phyloP scores from a whole-genome alignment of 257 asterid species.

The Ligustrum vulgare region DNA sequence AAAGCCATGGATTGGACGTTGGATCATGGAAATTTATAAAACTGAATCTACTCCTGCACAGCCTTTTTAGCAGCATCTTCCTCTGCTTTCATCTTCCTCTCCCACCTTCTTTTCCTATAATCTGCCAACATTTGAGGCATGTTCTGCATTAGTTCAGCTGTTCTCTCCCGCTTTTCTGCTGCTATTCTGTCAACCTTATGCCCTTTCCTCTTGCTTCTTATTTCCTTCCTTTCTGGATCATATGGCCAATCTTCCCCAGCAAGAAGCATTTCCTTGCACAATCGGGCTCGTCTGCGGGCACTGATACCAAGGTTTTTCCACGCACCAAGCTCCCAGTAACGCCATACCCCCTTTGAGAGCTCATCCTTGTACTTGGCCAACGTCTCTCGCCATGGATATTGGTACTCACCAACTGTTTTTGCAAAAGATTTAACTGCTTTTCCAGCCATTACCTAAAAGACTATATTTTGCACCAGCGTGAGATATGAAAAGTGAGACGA shows the following conservation, averaged over 20 bases:
- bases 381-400: conserved; percentile 77
- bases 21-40: background rate
- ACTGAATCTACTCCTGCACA: conserved; percentile 51
- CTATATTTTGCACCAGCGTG: conserved; percentile 15
- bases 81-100: conserved; percentile 86
- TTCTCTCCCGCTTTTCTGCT: conserved; percentile 79
- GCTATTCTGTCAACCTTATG: conserved; percentile 83
- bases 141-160: conserved; percentile 57
- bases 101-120: conserved; percentile 81
- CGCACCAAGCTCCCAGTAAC: conserved; percentile 96
- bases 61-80: conserved; percentile 79
- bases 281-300: conserved; percentile 77
- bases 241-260: conserved; percentile 84
- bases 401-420: conserved; percentile 67
- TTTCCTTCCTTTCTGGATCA: conserved; percentile 86
- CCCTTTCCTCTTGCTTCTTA: conserved; percentile 79
- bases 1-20: background rate
- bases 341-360: conserved; percentile 93
- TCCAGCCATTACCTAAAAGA: conserved; percentile 57
- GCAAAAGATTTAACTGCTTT: conserved; percentile 68
- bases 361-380: conserved; percentile 69
- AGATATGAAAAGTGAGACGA: background rate
- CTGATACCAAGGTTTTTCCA: conserved; percentile 85
- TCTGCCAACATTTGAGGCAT: conserved; percentile 83
- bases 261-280: conserved; percentile 83